These are phyloP conservation scores for Fusarium bulbicola DNA, from an alignment of 2,329 filamentous ascomycete species.

Conservation along the genomic window DNA sequence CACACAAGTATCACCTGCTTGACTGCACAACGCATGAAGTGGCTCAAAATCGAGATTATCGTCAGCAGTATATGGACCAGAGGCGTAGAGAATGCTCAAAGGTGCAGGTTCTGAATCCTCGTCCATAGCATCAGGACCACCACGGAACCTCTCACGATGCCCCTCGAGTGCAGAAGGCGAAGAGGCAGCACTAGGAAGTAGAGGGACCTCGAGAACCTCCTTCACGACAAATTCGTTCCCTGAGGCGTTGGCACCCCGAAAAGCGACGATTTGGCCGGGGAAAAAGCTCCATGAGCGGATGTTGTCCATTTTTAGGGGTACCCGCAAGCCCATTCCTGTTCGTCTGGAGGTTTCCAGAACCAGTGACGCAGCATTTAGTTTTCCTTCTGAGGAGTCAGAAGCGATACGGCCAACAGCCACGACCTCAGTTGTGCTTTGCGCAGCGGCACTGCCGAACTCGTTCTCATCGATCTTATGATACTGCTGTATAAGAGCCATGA, in stretches of 20 bases:
- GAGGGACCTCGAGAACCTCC: slow-evolving; percentile 78
- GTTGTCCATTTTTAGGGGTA: slow-evolving; percentile 79
- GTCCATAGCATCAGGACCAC: slow-evolving; percentile 70
- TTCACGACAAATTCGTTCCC: slow-evolving; percentile 84
- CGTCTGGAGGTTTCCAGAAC: slow-evolving; percentile 89
- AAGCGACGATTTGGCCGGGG: slow-evolving; percentile 90
- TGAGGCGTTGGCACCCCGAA: slow-evolving; percentile 86
- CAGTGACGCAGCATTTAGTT: slow-evolving; percentile 83
- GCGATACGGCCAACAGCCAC: slow-evolving; percentile 92
- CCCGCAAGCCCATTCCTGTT: slow-evolving; percentile 81
- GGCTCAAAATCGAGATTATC: slow-evolving; percentile 92
- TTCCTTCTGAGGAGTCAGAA: slow-evolving; percentile 86
- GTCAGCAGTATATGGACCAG: slow-evolving; percentile 92
- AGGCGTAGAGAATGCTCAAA: slow-evolving; percentile 78
- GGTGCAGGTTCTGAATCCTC: slow-evolving; percentile 64
- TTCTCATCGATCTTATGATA: slow-evolving; percentile 80
- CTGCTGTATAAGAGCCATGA: slow-evolving; percentile 76
- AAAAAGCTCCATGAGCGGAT: slow-evolving; percentile 83
- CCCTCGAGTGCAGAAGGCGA: slow-evolving; percentile 69
- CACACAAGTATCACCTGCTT: slow-evolving; percentile 76
- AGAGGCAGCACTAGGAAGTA: slow-evolving; percentile 79
- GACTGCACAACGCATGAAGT: slow-evolving; percentile 80
- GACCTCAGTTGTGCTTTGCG: slow-evolving; percentile 84
- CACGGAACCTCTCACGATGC: slow-evolving; percentile 74
- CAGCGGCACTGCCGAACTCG: slow-evolving; percentile 87